Evolutionary conservation across 768 basidiomycete species (phyloP).

Genomic region (Suillus clintonianus): DNA sequence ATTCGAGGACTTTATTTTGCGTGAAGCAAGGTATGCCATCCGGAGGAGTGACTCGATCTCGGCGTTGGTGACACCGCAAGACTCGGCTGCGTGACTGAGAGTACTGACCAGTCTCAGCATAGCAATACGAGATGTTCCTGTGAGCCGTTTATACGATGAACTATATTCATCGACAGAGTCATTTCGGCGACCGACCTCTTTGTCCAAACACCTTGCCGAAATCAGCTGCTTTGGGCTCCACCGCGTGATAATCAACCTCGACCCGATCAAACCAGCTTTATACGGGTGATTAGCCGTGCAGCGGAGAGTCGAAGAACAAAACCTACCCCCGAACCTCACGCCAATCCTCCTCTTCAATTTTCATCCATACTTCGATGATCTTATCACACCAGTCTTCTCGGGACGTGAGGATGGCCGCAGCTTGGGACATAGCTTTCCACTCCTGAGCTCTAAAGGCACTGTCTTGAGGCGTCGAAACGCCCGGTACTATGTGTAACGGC

Average conservation of each 20-base stretch:
- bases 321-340: constrained; percentile 19
- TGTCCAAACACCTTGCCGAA: constrained; percentile 20
- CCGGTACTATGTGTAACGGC: constrained; percentile 22
- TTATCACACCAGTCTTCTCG: constrained; percentile 29
- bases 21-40: constrained; percentile 23
- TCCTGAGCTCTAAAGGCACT: constrained; percentile 19
- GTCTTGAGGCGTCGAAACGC: constrained; percentile 18
- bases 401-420: constrained; percentile 22
- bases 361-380: constrained; percentile 27
- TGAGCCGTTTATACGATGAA: background rate
- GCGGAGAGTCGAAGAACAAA: background rate
- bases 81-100: constrained; percentile 16
- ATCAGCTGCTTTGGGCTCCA: constrained; percentile 6
- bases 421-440: constrained; percentile 22
- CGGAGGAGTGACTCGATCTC: constrained; percentile 28
- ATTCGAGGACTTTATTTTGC: constrained; percentile 11
- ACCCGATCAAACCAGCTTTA: constrained; percentile 18
- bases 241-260: constrained; percentile 17
- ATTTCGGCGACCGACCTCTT: constrained; percentile 12
- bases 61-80: constrained; percentile 21
- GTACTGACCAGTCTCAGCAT: constrained; percentile 31
- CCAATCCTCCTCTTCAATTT: constrained; percentile 27
- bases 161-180: background rate
- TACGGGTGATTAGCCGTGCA: background rate
- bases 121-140: constrained; percentile 24